Base-by-base conservation (phyloP, 371 early-diverging fungal species). In the Mucor racemosus region DNA sequence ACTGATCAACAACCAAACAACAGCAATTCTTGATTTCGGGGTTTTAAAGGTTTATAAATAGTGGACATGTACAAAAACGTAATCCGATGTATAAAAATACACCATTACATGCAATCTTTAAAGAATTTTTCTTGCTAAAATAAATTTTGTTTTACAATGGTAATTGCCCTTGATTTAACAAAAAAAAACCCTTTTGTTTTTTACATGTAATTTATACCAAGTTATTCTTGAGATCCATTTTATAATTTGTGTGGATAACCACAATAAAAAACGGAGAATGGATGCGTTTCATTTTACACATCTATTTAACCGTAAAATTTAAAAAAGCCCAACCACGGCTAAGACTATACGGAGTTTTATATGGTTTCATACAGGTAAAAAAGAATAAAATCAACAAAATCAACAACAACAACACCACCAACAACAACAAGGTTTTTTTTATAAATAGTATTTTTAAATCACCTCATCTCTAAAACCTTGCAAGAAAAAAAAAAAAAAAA, bases 241-340 rank as follows among this genome's bases (percentile, higher is more conserved):
- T 21, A 50, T 50, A 11, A 9, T 38, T 38, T 7, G 26, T 50
- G 50, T 42, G 42, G n/a, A 44, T 44, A 44, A 44, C n/a, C 44
- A 44, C 26, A 3, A 26, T 26, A 26, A 26, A 9, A 9, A 50
- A 19, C 50, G 21, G 50, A 50, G 50, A 50, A 50, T 50, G 9
- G 50, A 50, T 19, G 21, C 50, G 50, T 50, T 50, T 56, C 36
- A 56, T 56, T 35, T n/a, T 35, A 35, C 35, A 34, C 56, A 17
- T 7, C 35, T 56, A 33, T 56, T 56, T 33, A 56, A 35, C 36
- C 33, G 56, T 17, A 56, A 55, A 9, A 35, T 38, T 58, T 38
- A 4, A 7, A 39, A 35, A 58, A 38, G n/a, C 39, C 39, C 58
- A 58, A 38, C 64, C 64, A 64, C 64, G 64, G 64, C 58, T 64